Evolutionary conservation across 371 early-diverging fungal genomes (phyloP), one percentile per base, ranked within the genome.

Genomic region (Mortierella polycephala): DNA sequence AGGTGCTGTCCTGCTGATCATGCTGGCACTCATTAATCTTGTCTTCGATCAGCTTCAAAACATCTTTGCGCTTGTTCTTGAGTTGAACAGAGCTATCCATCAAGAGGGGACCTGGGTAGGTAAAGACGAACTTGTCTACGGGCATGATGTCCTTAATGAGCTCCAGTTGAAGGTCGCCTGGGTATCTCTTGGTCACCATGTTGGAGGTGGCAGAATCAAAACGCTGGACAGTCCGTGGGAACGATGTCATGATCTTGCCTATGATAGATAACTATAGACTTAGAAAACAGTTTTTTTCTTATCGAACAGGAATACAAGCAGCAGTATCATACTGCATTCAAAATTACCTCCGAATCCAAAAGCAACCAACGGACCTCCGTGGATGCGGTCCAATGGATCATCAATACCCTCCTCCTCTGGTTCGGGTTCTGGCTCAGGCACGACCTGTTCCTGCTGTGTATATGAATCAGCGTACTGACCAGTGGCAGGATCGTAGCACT

Each of bases 311-410:
- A 12, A 9, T 16, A 23, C 7, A 45, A 49, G 18, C 23, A 18
- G 8, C n/a, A 7, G 20, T 7, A 46, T 0, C 1, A 21, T 8
- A 21, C 20, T 14, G n/a, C 30, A 41, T 9, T 14, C 18, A 45
- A 13, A 21, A 11, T 49, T 66, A 77, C 98, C 98, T 57, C 96
- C 95, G 85, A 96, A 94, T 16, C 96, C 96, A 82, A 95, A 95
- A 0, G 88, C 77, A 7, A 93, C 87, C 20, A 97, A 61, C 6
- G 95, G 93, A 62, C 90, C 89, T 7, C 94, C 92, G 10, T 87
- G 83, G 20, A 76, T 69, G 30, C 95, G 88, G 2, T 89, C 84
- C n/a, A 94, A 77, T 14, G 92, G 91, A 69, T 94, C 94, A 16
- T 72, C 61, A n/a, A 86, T 57, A 9, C 71, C 71, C 53, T 68